Evolutionary conservation across 2,329 filamentous ascomycete species (phyloP), one percentile per base, ranked within the genome.

Genomic region (Penicillium sp.): DNA sequence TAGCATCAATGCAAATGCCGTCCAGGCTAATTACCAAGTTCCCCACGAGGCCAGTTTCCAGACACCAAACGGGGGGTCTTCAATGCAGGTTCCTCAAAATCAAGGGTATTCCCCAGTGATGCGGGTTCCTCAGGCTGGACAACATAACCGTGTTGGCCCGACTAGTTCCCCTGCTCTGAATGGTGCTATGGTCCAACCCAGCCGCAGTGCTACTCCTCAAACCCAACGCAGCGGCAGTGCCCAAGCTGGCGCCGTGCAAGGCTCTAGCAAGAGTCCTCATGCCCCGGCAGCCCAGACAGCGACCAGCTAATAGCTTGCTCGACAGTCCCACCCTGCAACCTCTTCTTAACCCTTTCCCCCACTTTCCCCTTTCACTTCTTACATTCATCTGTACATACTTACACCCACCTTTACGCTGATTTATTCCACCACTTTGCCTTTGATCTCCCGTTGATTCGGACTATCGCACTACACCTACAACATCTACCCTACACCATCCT

Each of bases 81-180:
- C 61, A 14, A 71, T 77, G 62, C 73, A 75, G 50, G 72, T 70
- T 25, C 69, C 73, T 45, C 76, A 78, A 55, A 64, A 74, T 18
- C 76, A 77, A 56, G 68, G 74, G 14, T 79, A 76, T 58, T 77
- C 77, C 30, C 76, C 77, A n/a, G 74, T 78, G 68, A 72, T 80
- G 69, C 72, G 76, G 34, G 74, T 76, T 42, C 73, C 78, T 28
- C 77, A 79, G 56, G 63, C 68, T 14, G 65, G 67, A 30, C 75
- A 72, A 53, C 70, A 68, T 49, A 72, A 66, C 46, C 69, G 71
- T 5, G 63, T 67, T 29, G 66, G 62, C 10, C 65, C 71, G 41
- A 67, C 61, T 36, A 70, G 64, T 49, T 74, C 72, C 4, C 72
- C 73, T n/a, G 72, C 70, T 10, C 67, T 76, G 66, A 75, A 72